Evolutionary conservation across 345 rosid species (phyloP), one percentile per base, ranked within the genome.

Genomic region (Carallia brachiata): DNA sequence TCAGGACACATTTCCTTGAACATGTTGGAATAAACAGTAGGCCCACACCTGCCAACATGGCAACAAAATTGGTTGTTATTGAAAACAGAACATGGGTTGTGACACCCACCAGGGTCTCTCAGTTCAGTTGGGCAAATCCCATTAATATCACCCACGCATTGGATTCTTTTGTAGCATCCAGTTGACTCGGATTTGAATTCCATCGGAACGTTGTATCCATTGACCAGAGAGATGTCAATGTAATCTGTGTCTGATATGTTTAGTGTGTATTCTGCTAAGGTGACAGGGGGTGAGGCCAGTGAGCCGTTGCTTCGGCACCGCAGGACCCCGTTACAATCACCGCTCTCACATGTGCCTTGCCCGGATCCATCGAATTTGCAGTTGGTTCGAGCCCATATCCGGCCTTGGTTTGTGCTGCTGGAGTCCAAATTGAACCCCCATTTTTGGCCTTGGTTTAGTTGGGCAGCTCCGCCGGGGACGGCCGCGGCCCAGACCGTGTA

Each of bases 401-500:
- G 59, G 31, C 59, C 59, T 40, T 1, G 15, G 30, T 19, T 23
- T 23, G 23, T 4, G 36, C 50, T 61, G 52, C 36, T 23, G 61
- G 23, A 23, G 23, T 23, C 23, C 23, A 23, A 23, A 23, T 34
- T 63, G 23, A 66, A 0, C 12, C 1, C 0, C 71, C 77, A 73
- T 2, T 44, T 16, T 52, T 73, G 55, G 8, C 71, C 54, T 0
- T 7, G 54, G 23, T 37, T 17, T 0, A 74, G 68, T 16, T 50
- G 63, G 19, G 9, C 56, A 27, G 52, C 75, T 1, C 65, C 70
- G 2, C 75, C 70, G 40, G 65, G 64, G n/a, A 8, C 16, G 36
- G 75, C 32, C 3, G 65, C 60, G 23, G 70, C 65, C 66, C 75
- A 72, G 17, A 65, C 65, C 7, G 70, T 48, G 70, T 72, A 44